A percentile compares a stretch with the other conserved stretches of the same genome.
Conservation (phyloP, 1,139 yeast species). For the Geotrichum phurueaensis region DNA sequence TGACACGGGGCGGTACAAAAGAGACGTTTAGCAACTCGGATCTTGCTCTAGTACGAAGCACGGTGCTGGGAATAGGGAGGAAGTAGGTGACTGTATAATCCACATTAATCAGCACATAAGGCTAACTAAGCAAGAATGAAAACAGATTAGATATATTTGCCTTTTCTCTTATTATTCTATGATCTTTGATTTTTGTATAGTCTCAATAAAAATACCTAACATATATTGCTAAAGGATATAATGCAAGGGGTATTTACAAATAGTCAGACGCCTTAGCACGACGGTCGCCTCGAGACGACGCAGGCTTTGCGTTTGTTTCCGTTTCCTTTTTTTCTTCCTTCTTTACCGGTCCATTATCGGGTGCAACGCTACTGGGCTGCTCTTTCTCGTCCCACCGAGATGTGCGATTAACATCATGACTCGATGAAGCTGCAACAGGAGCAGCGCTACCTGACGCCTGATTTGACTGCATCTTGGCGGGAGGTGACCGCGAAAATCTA, state of each 20-base stretch:
- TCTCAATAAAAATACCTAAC: not conserved
- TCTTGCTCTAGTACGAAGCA: too few relatives aligned
- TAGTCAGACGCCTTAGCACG: constrained; percentile 15
- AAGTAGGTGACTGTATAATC: too few relatives aligned
- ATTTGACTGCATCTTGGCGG: not conserved
- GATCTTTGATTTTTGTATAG: too few relatives aligned
- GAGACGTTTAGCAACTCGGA: too few relatives aligned
- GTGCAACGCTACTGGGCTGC: not conserved
- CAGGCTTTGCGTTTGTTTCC: constrained; percentile 8
- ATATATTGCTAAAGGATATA: not conserved
- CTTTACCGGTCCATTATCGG: constrained; percentile 6
- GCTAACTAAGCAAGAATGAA: too few relatives aligned
- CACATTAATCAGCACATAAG: too few relatives aligned
- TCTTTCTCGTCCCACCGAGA: not conserved
- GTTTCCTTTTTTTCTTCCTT: not conserved
- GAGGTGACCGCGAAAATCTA: constrained; percentile 8
- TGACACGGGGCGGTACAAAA: too few relatives aligned
- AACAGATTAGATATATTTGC: too few relatives aligned
- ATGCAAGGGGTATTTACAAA: constrained; percentile 1
- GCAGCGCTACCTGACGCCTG: not conserved
- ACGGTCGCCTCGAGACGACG: constrained; percentile 5
- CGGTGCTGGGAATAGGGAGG: too few relatives aligned
- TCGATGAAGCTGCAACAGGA: not conserved
- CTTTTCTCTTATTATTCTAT: too few relatives aligned
- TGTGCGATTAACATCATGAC: not conserved